Conservation (phyloP, 768 basidiomycete species). For the Trametes cubensis region DNA sequence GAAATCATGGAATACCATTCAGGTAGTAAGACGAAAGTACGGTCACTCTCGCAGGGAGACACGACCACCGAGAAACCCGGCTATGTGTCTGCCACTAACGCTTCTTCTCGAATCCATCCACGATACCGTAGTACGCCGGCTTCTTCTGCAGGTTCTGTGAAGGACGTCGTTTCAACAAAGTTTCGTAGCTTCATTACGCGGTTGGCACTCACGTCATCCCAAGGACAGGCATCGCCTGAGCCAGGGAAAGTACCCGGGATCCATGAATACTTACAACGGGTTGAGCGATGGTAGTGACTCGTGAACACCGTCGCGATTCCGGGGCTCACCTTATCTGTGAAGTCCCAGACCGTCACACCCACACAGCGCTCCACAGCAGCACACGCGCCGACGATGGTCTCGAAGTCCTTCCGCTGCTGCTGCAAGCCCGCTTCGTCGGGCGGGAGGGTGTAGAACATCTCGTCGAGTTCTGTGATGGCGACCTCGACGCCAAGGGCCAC, state of each 20-base stretch:
- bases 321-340: slow-evolving; percentile 37
- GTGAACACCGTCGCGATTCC: neutral
- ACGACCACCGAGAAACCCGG: neutral
- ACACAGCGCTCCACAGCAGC: slow-evolving; percentile 39
- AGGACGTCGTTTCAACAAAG: neutral
- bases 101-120: slow-evolving; percentile 1
- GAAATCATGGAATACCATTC: no score
- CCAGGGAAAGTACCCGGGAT: slow-evolving; percentile 36
- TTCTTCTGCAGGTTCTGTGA: slow-evolving; percentile 4
- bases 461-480: slow-evolving; percentile 71
- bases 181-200: neutral
- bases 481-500: slow-evolving; percentile 64
- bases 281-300: no score
- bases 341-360: slow-evolving; percentile 45
- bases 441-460: slow-evolving; percentile 53
- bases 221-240: slow-evolving; percentile 34
- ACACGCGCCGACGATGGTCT: slow-evolving; percentile 55
- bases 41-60: neutral
- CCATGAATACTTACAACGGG: slow-evolving; percentile 35
- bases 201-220: slow-evolving; percentile 30
- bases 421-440: slow-evolving; percentile 43
- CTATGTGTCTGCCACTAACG: neutral
- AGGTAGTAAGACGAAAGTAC: no score
- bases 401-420: slow-evolving; percentile 60
- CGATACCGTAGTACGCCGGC: slow-evolving; percentile 12